These are phyloP conservation scores for Fusarium tupiense DNA, from an alignment of 2,329 filamentous ascomycete genomes.

Conservation along the genomic window DNA sequence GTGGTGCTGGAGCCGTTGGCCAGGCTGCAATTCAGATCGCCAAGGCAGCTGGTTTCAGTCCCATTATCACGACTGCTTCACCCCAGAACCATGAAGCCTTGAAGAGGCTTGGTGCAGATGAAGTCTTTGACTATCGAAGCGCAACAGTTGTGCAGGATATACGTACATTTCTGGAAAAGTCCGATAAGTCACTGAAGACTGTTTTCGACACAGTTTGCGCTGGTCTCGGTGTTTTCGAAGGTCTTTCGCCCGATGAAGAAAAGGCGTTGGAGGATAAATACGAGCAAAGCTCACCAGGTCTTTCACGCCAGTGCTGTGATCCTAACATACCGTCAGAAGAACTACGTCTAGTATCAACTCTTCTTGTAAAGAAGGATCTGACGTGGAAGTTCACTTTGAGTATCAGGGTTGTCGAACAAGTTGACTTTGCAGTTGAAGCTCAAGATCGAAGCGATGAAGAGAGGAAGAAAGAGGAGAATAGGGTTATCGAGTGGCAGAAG, in stretches of 20 bases:
- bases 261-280: not conserved
- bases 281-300: not conserved
- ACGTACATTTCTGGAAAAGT: not conserved
- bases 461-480: not conserved
- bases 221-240: conserved; percentile 1
- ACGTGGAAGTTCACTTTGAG: not conserved
- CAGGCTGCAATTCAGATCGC: conserved; percentile 15
- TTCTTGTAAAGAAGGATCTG: not conserved
- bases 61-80: conserved; percentile 14
- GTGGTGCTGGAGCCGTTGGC: not conserved
- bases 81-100: not conserved
- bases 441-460: not conserved
- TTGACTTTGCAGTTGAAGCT: not conserved
- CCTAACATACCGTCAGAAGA: not conserved
- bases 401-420: not conserved
- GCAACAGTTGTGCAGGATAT: not conserved
- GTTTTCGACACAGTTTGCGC: conserved; percentile 1
- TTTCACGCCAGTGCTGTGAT: conserved; percentile 4
- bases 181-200: not conserved
- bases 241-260: not conserved
- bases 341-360: not conserved
- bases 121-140: not conserved
- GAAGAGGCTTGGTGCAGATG: not conserved
- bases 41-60: conserved; percentile 10
- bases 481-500: not conserved